Evolutionary conservation across 208 protist species (phyloP), one percentile per base, ranked within the genome.

Genomic region (Leishmania lainsoni): DNA sequence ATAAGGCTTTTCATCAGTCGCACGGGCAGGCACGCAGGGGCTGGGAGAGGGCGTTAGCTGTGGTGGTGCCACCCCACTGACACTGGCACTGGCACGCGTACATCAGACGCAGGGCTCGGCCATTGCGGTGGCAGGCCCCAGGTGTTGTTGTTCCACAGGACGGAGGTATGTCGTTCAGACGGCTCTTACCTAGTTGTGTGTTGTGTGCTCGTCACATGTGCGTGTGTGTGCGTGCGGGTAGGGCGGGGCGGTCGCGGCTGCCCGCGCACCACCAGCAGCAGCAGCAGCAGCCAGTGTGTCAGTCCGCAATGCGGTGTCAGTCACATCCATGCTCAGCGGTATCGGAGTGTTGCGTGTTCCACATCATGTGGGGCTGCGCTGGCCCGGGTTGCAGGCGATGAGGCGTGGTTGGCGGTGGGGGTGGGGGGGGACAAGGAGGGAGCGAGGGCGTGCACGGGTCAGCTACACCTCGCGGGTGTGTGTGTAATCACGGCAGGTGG

Each of bases 151-250:
- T 65, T 81, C 78, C 69, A 81, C 78, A 81, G 78, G 78, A 81
- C 78, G 78, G 78, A 72, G 65, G 78, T 75, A 75, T 81, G 78
- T 81, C 78, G 69, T 81, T 84, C 76, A 84, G 81, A 84, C 81
- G 81, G 81, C 81, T 84, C 81, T 84, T 84, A 84, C 81, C 81
- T 84, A 75, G 56, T 81, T 81, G 78, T 66, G 45, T 51, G 65
- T 65, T 70, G 66, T 39, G 66, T 65, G 73, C 56, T 84, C 83
- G 75, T 86, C 83, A 86, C 63, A 72, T 63, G 66, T 65, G 78
- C 82, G 70, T 39, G 59, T 26, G 65, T 71, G 42, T 12, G n/a
- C n/a, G 17, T 42, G 69, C 8, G 20, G 10, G 9, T 42, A 5
- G 10, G 63, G 10, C 29, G 10, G 32, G 35, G 0, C 6, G 63